Base-by-base conservation (phyloP, 352 stramenopile genomes). In the Saprolegnia parasitica region DNA sequence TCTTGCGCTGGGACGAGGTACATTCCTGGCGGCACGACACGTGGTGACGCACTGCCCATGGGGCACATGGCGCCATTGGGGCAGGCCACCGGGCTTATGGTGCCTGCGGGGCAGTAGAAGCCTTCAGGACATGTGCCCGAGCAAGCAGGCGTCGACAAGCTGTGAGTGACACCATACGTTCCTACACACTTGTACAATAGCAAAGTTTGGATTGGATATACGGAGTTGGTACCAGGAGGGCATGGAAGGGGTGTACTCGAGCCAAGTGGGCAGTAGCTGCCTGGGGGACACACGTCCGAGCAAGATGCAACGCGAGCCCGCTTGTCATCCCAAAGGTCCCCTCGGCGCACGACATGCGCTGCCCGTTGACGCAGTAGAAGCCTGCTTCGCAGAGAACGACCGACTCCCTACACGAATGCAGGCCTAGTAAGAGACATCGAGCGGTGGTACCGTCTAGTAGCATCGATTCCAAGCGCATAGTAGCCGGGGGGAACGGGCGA, bases 291-390 rank as follows among this genome's bases (percentile, higher is more conserved):
- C 16, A 83, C 63, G 61, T 65, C 52, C 11, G 24, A 42, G n/a
- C 52, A 60, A 4, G 52, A 3, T 4, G 47, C 24, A 9, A 21
- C 9, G 20, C 9, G 1, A 24, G 35, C 24, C 63, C 72, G 0
- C 58, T 26, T 1, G 50, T 73, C 0, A 71, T 57, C 26, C 86
- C 84, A 54, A 87, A 94, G 0, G 72, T 81, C 0, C 84, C 84
- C 20, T 72, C 72, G 29, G 81, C 78, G 74, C 86, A 94, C n/a
- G 68, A 67, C 0, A 61, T 62, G 20, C 67, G 74, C 1, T 55
- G 74, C 39, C 86, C 86, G 54, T 65, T 24, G 0, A 72, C 26
- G 68, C 88, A 96, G 68, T 85, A 96, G 40, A 72, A 81, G 20
- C 83, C 87, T 39, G 50, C 23, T 23, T 70, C 72, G 61, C 88